Conservation (phyloP, 129 eudicot species). For the carrot (Daucus carota) region DNA sequence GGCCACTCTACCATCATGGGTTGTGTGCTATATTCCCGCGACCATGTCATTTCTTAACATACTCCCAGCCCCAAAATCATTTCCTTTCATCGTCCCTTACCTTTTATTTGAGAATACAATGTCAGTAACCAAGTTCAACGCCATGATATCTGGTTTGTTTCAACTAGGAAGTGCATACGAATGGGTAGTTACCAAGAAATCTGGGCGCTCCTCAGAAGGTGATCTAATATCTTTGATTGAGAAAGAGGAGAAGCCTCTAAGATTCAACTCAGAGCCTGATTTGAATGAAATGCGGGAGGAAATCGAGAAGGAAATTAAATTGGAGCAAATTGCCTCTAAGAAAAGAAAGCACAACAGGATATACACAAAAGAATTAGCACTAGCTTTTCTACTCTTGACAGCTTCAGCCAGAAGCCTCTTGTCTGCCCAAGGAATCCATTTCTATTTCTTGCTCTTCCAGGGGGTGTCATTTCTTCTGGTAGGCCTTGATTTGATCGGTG, state of each 20-base stretch:
- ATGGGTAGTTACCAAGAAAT: constrained; percentile 96
- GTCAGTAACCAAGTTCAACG: constrained; percentile 95
- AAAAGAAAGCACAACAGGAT: constrained; percentile 72
- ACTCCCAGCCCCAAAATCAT: constrained; percentile 83
- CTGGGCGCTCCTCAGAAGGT: constrained; percentile 89
- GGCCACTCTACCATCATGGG: constrained; percentile 92
- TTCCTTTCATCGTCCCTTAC: constrained; percentile 88
- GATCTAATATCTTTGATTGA: constrained; percentile 53
- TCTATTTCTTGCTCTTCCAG: constrained; percentile 90
- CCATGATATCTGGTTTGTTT: constrained; percentile 93
- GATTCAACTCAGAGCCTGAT: constrained; percentile 42
- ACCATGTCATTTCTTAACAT: constrained; percentile 82
- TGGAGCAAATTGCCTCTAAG: constrained; percentile 20
- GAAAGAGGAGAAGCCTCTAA: constrained; percentile 30
- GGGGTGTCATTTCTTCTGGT: constrained; percentile 85
- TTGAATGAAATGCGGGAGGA: constrained; percentile 41
- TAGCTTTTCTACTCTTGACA: constrained; percentile 77
- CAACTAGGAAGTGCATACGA: constrained; percentile 92
- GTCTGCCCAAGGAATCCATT: constrained; percentile 94
- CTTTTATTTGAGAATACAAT: constrained; percentile 91
- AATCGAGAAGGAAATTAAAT: constrained; percentile 31
- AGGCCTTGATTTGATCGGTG: constrained; percentile 92
- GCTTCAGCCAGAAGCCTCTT: constrained; percentile 80
- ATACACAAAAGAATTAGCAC: constrained; percentile 69
- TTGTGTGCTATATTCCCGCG: constrained; percentile 79